Evolutionary conservation across 345 rosid genomes (phyloP), one percentile per base, ranked within the genome.

Genomic region (Triadica sebifera): DNA sequence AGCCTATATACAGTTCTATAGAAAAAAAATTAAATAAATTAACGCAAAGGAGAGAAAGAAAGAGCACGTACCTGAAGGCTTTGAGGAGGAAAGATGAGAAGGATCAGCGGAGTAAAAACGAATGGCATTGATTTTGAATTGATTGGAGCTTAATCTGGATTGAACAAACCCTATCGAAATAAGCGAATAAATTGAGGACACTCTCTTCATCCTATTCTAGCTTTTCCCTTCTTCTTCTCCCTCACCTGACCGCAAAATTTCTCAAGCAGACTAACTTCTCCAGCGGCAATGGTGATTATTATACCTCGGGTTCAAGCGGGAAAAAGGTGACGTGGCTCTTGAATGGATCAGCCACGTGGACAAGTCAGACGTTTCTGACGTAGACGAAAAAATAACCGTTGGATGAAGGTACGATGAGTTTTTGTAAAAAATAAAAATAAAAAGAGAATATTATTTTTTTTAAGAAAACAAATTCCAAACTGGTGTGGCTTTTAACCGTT

Each of bases 71-170:
- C 90, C 87, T 82, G 84, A 74, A 66, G 85, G 70, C 57, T 71
- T 79, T 10, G 84, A 67, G 64, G 88, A 74, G 24, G 75, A 45
- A 67, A 68, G 76, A 63, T 61, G 58, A 11, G 59, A 29, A 13
- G 63, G 71, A 80, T 78, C 75, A 79, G 77, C 74, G 51, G 86
- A 82, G 79, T 53, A 80, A 74, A 59, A 78, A 24, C 85, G 83
- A 80, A 80, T 81, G 41, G 65, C 70, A 81, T 63, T 67, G 74
- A 71, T 19, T 59, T 62, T 43, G 46, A 71, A 55, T 34, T 75
- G 70, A 60, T 67, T 59, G 8, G 76, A 77, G 67, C 53, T 49
- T 74, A 78, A 65, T 78, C 69, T 24, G 57, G 29, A 74, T 68
- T 29, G 37, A 25, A 12, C 46, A 56, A 80, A 38, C 29, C 67